Percentiles rank a stretch among this genome's conserved stretches.
phyloP scores from a whole-genome alignment of 257 asterid genomes.

The Solanum boliviense region DNA sequence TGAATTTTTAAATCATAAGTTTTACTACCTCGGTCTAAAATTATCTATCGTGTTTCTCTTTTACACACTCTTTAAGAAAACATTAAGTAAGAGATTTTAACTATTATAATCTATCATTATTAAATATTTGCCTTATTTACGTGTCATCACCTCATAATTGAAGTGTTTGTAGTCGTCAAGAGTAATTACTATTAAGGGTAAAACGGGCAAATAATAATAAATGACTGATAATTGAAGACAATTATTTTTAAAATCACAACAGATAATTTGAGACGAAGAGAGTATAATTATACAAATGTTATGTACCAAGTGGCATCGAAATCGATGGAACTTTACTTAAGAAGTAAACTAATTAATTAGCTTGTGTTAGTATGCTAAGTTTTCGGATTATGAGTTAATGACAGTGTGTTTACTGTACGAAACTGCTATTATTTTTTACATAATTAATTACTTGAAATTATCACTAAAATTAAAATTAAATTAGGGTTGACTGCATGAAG shows the following conservation, averaged over 20 bases:
- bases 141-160: background rate
- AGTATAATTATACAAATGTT: slow-evolving; percentile 20
- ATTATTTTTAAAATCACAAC: background rate
- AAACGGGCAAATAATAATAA: background rate
- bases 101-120: too few species aligned
- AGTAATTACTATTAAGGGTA: background rate
- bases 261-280: background rate
- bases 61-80: background rate
- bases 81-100: too few species aligned
- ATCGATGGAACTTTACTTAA: slow-evolving; percentile 16
- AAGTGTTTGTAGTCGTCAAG: background rate
- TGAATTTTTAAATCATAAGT: background rate
- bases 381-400: slow-evolving; percentile 11
- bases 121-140: too few species aligned
- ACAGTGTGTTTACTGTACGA: slow-evolving; percentile 25
- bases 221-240: background rate
- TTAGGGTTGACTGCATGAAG: background rate
- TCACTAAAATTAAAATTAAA: background rate
- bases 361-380: background rate
- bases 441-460: background rate
- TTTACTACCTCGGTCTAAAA: background rate
- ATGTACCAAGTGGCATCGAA: slow-evolving; percentile 10
- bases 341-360: slow-evolving; percentile 1
- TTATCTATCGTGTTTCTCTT: background rate
- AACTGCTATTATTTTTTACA: background rate